phyloP scores from a whole-genome alignment of 2,329 filamentous ascomycete genomes.

The Tricladium varicosporioides region DNA sequence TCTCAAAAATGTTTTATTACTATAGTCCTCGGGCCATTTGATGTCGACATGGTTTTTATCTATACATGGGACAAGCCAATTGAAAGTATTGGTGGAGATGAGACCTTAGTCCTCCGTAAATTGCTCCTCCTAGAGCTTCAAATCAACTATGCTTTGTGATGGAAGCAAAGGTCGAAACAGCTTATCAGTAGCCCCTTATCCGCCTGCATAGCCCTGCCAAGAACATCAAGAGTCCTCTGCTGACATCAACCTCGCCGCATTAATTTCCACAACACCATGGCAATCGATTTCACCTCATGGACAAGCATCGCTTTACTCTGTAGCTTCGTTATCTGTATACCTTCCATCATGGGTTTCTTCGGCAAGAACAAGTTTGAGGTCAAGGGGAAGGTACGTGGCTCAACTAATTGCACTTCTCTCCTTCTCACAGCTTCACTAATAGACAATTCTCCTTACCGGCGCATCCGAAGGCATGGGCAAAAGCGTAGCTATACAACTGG shows the following conservation, averaged over 20 bases:
- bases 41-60: too few species aligned
- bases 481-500: slow-evolving; percentile 69
- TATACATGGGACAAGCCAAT: too few species aligned
- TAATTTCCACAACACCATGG: slow-evolving; percentile 14
- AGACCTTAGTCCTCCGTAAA: too few species aligned
- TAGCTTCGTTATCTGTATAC: slow-evolving; percentile 30
- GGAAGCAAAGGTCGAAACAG: neutral
- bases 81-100: too few species aligned
- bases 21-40: too few species aligned
- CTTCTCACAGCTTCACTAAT: slow-evolving; percentile 18
- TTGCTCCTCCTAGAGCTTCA: too few species aligned
- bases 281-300: slow-evolving; percentile 15
- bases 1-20: too few species aligned
- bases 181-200: neutral
- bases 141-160: too few species aligned
- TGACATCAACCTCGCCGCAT: neutral
- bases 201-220: too few species aligned
- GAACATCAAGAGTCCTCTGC: neutral
- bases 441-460: slow-evolving; percentile 89
- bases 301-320: slow-evolving; percentile 15
- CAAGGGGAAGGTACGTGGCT: slow-evolving; percentile 67
- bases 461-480: slow-evolving; percentile 92
- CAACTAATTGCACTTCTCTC: neutral
- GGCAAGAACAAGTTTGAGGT: slow-evolving; percentile 78
- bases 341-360: slow-evolving; percentile 63